phyloP scores from a whole-genome alignment of 768 basidiomycete genomes.

The Mycena galericulata region DNA sequence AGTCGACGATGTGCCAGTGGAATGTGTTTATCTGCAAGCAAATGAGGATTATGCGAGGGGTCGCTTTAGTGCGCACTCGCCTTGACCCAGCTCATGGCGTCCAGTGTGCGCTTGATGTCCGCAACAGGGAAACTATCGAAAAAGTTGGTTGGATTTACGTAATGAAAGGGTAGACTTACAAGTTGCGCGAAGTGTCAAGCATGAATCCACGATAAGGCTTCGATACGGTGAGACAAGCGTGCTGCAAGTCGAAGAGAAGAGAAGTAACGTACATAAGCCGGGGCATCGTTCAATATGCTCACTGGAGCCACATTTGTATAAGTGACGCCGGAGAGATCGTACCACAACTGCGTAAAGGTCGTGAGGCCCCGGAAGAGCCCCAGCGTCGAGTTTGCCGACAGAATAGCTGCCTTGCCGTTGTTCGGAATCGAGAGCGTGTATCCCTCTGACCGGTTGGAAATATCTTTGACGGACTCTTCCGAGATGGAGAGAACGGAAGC shows the following conservation, averaged over 20 bases:
- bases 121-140: slow-evolving; percentile 64
- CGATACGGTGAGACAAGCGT: slow-evolving; percentile 1
- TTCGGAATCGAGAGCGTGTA: slow-evolving; percentile 69
- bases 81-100: slow-evolving; percentile 85
- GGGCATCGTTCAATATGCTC: slow-evolving; percentile 66
- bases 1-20: slow-evolving; percentile 88
- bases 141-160: neutral
- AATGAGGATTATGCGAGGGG: too few relatives aligned
- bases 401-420: slow-evolving; percentile 63
- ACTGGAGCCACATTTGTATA: slow-evolving; percentile 71
- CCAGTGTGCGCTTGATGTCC: slow-evolving; percentile 76
- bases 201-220: slow-evolving; percentile 83
- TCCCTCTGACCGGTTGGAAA: slow-evolving; percentile 66
- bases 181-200: slow-evolving; percentile 86
- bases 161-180: slow-evolving; percentile 50
- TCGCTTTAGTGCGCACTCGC: too few relatives aligned
- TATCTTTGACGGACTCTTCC: slow-evolving; percentile 61
- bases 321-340: slow-evolving; percentile 56
- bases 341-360: slow-evolving; percentile 83
- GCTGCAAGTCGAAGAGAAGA: neutral
- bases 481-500: slow-evolving; percentile 58
- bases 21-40: slow-evolving; percentile 72
- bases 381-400: slow-evolving; percentile 72
- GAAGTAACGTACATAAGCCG: slow-evolving; percentile 67
- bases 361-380: slow-evolving; percentile 80